Base-by-base conservation (phyloP, 2,329 filamentous ascomycete genomes). In the Hymenoscyphus scutula region DNA sequence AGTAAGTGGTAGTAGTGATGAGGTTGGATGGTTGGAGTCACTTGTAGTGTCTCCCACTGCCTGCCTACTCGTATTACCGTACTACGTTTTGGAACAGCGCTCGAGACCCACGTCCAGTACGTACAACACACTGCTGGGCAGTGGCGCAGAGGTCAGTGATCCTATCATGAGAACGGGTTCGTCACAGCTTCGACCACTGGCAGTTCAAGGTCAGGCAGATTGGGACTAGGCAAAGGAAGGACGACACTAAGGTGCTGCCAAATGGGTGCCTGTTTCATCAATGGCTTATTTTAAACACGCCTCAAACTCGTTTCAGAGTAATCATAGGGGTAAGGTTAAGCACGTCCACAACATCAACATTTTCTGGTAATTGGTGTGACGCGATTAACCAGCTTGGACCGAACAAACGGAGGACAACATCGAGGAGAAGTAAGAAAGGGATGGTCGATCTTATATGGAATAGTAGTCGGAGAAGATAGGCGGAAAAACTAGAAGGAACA, bases 281-380 rank as follows among this genome's bases (percentile, higher is more conserved):
- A 53, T 58, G 53, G 41, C 25, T 53, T 61, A 61, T 58, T 57
- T 61, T 53, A 38, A 38, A 41, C 41, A 54, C 59, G 56, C 19
- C 45, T 51, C 45, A 51, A 51, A 51, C 45, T 25, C 45, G 45
- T 51, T 51, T 51, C 45, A 51, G 10, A 19, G n/a, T 23, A 51
- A 51, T 23, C 19, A 51, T 51, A 51, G 45, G 45, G 13, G 45
- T 51, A 11, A 51, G 45, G 13, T 19, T 51, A 11, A 51, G 45
- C 34, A 37, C 34, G 45, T 23, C 10, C n/a, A 51, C 19, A 25
- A 51, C 19, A 51, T 19, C 45, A 51, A 25, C 45, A 23, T 51
- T 51, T 51, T 51, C 13, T 2, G 8, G 10, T 23, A 48, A 23
- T 4, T 48, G 41, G n/a, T 48, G n/a, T 48, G 41, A 48, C 25